Base-by-base conservation (phyloP, 352 stramenopile species). In the Pythium grandisporangium region DNA sequence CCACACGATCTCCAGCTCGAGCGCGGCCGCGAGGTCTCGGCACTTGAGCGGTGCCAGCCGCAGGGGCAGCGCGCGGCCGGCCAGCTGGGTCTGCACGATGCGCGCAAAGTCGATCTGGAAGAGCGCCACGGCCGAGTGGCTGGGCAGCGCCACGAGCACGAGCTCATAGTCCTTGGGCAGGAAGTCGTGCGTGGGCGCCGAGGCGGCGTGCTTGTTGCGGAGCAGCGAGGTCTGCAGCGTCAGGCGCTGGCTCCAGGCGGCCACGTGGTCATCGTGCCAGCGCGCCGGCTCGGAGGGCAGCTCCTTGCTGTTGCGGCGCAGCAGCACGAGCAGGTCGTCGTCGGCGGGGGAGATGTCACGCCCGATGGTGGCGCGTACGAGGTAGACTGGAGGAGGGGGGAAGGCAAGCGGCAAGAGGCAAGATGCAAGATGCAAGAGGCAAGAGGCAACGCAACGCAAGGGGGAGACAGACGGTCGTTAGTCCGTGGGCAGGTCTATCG, bases 131-230 rank as follows among this genome's bases (percentile, higher is more conserved):
- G 75, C 75, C 35, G 75, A 86, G 56, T 89, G 72, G 33, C 75
- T 89, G 12, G 75, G 75, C n/a, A 89, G 59, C 66, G 75, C 75
- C 0, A 89, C 75, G 34, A 89, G 68, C 49, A 89, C 70, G 49
- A 89, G 63, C 42, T 89, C 75, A 63, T 89, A 89, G 30, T 89
- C 75, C 30, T 89, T 89, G 49, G 67, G 67, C n/a, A 80, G 55
- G 42, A 76, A 85, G 22, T 83, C 64, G n/a, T n/a, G n/a, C 41
- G 27, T 49, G 4, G 38, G 17, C 23, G 40, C 49, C 12, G 50
- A 22, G 16, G 45, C 30, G n/a, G 35, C 37, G 40, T 32, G 2
- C 47, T 81, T 79, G 55, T 69, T 63, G 34, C 62, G 56, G 36
- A 89, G 54, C 8, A 89, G 59, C 30, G 72, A 86, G 36, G 75